Conservation (phyloP, 257 asterid species). For the Scutellaria baicalensis region DNA sequence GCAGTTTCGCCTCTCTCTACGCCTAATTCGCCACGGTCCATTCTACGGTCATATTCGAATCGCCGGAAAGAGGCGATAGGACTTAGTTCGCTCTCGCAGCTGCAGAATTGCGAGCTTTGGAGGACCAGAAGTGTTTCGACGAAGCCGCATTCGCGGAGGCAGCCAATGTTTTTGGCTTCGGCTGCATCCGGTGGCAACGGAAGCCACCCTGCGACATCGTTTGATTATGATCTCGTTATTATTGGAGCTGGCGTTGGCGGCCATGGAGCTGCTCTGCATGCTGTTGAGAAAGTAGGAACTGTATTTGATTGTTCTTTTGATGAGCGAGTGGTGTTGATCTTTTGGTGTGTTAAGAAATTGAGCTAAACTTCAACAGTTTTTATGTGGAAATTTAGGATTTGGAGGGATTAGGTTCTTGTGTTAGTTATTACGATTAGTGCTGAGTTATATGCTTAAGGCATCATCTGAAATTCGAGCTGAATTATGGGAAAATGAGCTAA, state of each 20-base stretch:
- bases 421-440: background rate
- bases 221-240: conserved; percentile 36
- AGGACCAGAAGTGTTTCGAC: conserved; percentile 2
- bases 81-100: background rate
- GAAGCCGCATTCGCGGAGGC: conserved; percentile 7
- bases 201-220: conserved; percentile 17
- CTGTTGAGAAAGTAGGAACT: conserved; percentile 36
- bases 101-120: background rate
- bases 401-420: background rate
- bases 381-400: background rate
- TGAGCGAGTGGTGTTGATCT: background rate
- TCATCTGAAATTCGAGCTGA: background rate
- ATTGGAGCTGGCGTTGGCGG: conserved; percentile 49
- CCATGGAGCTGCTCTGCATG: conserved; percentile 45
- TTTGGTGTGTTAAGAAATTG: background rate
- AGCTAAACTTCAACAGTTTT: background rate
- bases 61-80: conserved; percentile 18
- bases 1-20: conserved; percentile 16
- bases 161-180: conserved; percentile 2
- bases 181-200: conserved; percentile 15
- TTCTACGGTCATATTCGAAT: background rate
- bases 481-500: background rate
- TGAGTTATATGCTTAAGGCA: background rate
- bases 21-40: conserved; percentile 8
- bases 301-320: background rate